phyloP scores from a whole-genome alignment of 495 filamentous ascomycete genomes.

The Hypomontagnella submonticulosa region DNA sequence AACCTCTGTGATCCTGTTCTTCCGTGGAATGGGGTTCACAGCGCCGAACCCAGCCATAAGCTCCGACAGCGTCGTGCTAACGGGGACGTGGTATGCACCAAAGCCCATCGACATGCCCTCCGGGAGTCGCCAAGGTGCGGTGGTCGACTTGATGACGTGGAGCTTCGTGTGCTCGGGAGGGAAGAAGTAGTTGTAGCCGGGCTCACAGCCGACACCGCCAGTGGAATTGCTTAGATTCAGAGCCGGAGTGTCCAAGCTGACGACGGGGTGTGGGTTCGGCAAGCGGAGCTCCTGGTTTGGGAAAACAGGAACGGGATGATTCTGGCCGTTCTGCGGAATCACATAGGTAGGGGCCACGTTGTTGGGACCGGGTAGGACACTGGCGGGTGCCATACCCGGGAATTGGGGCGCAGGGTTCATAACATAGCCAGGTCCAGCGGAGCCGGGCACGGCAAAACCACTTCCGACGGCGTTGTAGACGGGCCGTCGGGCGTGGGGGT shows the following conservation, averaged over 20 bases:
- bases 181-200: conserved; percentile 65
- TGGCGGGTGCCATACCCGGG: not conserved
- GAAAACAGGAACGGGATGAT: conserved; percentile 36
- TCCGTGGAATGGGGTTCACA: conserved; percentile 49
- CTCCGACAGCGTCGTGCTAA: conserved; percentile 54
- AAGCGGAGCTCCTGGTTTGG: conserved; percentile 40
- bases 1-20: conserved; percentile 58
- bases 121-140: conserved; percentile 57
- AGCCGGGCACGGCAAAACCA: conserved; percentile 2
- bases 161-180: conserved; percentile 59
- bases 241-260: conserved; percentile 62
- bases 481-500: conserved; percentile 1
- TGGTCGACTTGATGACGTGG: conserved; percentile 55
- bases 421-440: not conserved
- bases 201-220: conserved; percentile 64
- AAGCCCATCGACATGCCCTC: conserved; percentile 45
- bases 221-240: conserved; percentile 67
- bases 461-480: conserved; percentile 2
- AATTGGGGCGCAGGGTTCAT: not conserved
- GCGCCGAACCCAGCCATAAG: conserved; percentile 61
- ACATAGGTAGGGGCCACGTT: conserved; percentile 31
- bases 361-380: conserved; percentile 23
- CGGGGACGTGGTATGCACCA: conserved; percentile 55
- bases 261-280: conserved; percentile 49
- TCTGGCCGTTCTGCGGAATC: conserved; percentile 28